These are phyloP conservation scores for Claviceps sorghi DNA, from an alignment of 2,329 filamentous ascomycete species.

Conservation along the genomic window DNA sequence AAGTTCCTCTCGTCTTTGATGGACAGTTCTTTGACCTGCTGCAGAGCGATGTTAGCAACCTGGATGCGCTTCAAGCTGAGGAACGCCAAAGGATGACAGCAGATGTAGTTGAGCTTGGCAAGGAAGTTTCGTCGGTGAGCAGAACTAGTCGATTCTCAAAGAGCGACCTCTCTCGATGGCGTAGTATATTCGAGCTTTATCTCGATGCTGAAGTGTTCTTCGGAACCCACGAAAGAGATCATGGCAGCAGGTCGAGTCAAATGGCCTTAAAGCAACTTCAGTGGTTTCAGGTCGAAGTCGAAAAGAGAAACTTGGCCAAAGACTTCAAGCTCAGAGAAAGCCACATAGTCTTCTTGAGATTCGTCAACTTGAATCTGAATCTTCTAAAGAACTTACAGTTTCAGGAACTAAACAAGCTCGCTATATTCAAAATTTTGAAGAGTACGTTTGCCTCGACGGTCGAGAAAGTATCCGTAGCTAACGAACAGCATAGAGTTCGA, in stretches of 20 bases:
- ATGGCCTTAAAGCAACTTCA: constrained; percentile 53
- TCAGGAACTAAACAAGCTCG: constrained; percentile 67
- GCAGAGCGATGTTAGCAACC: constrained; percentile 51
- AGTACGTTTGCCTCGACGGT: constrained; percentile 32
- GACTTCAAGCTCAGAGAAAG: constrained; percentile 55
- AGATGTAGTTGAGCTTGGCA: constrained; percentile 50
- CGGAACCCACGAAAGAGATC: constrained; percentile 57
- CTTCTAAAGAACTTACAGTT: constrained; percentile 73
- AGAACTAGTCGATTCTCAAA: constrained; percentile 47
- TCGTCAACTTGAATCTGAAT: constrained; percentile 57
- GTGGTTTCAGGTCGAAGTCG: constrained; percentile 57
- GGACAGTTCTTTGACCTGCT: constrained; percentile 67
- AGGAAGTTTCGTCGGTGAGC: constrained; percentile 48
- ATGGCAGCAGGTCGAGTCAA: constrained; percentile 49
- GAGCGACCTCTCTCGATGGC: constrained; percentile 61
- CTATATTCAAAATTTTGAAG: constrained; percentile 72
- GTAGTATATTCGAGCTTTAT: constrained; percentile 70
- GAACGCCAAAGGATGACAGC: constrained; percentile 49
- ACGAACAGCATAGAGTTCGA: constrained; percentile 51
- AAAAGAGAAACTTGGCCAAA: constrained; percentile 40
- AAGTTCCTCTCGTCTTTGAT: constrained; percentile 65
- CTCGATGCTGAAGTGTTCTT: constrained; percentile 71
- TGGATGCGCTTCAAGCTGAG: constrained; percentile 52
- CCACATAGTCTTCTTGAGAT: constrained; percentile 47
- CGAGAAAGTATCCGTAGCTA: neutral